These are phyloP conservation scores for Elymus sibiricus DNA, from an alignment of 176 grass and related monocot genomes.

Conservation along the genomic window DNA sequence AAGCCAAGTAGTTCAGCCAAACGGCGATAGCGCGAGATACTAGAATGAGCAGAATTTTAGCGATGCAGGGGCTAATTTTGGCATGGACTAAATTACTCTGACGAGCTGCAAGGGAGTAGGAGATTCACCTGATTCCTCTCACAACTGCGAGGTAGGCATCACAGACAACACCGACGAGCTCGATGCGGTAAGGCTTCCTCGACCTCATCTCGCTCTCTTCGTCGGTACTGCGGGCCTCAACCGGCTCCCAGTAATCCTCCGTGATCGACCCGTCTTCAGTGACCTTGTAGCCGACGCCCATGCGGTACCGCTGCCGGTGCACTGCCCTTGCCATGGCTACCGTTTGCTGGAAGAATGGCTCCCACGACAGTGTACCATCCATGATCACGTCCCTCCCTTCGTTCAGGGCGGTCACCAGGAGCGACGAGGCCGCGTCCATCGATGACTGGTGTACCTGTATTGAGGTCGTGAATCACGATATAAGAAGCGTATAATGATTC, in stretches of 20 bases:
- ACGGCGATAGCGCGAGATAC: neutral
- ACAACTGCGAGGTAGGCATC: conserved; percentile 81
- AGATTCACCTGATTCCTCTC: conserved; percentile 74
- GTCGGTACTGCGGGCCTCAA: conserved; percentile 9
- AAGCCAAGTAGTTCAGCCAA: neutral
- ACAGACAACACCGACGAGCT: conserved; percentile 79
- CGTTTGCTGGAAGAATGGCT: conserved; percentile 80
- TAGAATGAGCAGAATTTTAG: neutral
- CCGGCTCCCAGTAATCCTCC: conserved; percentile 85
- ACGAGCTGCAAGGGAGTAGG: neutral
- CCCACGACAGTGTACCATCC: conserved; percentile 93
- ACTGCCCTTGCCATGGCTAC: conserved; percentile 80
- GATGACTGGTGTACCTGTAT: conserved; percentile 96
- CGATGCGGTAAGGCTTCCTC: conserved; percentile 87
- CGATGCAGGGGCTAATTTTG: neutral
- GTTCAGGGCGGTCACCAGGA: conserved; percentile 86
- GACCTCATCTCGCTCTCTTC: neutral
- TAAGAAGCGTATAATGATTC: neutral
- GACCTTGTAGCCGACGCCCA: conserved; percentile 88
- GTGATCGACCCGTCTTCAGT: conserved; percentile 57
- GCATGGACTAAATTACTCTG: neutral
- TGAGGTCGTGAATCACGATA: neutral
- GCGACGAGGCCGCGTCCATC: conserved; percentile 79
- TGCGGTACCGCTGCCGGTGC: conserved; percentile 76
- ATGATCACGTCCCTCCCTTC: conserved; percentile 95